A percentile compares a stretch with the other conserved stretches of the same genome.
Evolutionary conservation across 1,139 yeast genomes (phyloP).

Genomic region (Yamadazyma atmosphaerica): DNA sequence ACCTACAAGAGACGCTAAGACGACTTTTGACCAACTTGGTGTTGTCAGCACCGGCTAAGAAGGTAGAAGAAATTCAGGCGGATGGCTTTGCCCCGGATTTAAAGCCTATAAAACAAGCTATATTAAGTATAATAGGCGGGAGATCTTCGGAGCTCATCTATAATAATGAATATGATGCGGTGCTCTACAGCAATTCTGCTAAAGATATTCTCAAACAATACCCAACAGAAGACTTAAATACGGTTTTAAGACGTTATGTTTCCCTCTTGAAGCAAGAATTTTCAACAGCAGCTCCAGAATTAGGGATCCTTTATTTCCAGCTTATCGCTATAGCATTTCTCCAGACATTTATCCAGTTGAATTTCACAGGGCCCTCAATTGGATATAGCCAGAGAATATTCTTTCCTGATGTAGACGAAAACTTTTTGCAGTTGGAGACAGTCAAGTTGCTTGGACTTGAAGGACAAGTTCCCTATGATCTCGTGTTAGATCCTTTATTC

Average conservation of each 20-base stretch:
- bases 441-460: constrained; percentile 46
- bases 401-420: constrained; percentile 30
- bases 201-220: constrained; percentile 17
- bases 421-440: constrained; percentile 30
- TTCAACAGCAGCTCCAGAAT: constrained; percentile 5
- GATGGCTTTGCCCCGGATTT: constrained; percentile 3
- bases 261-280: constrained; percentile 12
- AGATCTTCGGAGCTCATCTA: constrained; percentile 23
- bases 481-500: constrained; percentile 55
- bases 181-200: constrained; percentile 16
- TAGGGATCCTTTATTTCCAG: constrained; percentile 28
- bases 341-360: constrained; percentile 71
- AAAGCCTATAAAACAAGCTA: constrained; percentile 10
- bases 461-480: constrained; percentile 66
- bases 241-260: constrained; percentile 22
- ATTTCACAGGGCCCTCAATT: constrained; percentile 81
- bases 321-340: constrained; percentile 56
- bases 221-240: constrained; percentile 21
- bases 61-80: constrained; percentile 2
- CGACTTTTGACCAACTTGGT: constrained; percentile 16
- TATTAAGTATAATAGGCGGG: constrained; percentile 22
- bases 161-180: constrained; percentile 16
- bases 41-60: constrained; percentile 11
- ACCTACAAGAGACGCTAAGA: constrained; percentile 3
- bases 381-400: constrained; percentile 35